These are phyloP conservation scores for Lonicera japonica DNA, from an alignment of 129 eudicot species.

Conservation along the genomic window DNA sequence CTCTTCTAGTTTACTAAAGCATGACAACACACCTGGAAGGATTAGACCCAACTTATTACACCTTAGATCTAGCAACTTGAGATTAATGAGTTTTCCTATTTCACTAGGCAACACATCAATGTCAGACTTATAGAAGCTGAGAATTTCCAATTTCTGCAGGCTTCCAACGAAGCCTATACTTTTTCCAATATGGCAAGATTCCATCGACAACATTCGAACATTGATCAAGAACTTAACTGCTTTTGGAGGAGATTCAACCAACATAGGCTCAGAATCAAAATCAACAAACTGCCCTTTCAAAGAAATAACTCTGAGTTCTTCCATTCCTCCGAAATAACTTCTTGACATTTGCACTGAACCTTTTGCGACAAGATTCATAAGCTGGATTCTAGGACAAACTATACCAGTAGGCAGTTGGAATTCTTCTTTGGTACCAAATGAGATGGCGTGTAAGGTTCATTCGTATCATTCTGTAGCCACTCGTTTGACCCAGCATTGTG, in stretches of 20 bases:
- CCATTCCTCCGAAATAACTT: no score
- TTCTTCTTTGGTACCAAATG: no score
- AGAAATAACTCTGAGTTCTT: no score
- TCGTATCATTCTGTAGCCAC: background rate
- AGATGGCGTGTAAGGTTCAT: background rate
- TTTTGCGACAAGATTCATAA: no score
- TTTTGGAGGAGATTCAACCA: no score
- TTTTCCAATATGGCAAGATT: background rate
- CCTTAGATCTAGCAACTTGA: background rate
- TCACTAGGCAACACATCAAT: background rate
- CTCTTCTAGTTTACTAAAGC: background rate
- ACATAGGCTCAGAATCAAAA: no score
- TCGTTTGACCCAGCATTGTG: background rate
- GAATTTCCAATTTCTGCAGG: background rate
- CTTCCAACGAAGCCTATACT: background rate
- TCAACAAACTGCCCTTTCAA: no score
- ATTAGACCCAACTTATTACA: background rate
- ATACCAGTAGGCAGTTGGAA: no score
- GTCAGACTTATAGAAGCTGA: background rate
- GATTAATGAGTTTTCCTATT: background rate
- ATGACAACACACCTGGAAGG: background rate
- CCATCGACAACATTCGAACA: no score
- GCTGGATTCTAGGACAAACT: background rate
- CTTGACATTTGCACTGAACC: no score
- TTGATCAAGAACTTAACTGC: no score